These are phyloP conservation scores for Boletus mariae DNA, from an alignment of 1,284 basidiomycete species.

Conservation along the genomic window DNA sequence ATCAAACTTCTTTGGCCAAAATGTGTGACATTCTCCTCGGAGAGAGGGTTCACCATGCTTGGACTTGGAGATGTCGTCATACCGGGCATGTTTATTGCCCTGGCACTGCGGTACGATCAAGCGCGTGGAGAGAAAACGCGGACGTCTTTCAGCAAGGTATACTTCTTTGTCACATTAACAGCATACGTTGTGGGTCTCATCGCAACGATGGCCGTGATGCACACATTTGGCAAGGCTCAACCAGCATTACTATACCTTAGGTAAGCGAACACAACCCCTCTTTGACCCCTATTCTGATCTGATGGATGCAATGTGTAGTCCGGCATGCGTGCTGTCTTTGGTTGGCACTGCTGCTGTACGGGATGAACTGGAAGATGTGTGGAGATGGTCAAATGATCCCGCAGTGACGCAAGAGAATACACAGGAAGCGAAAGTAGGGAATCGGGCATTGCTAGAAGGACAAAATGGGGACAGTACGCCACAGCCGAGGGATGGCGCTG, in stretches of 20 bases:
- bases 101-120: constrained; percentile 87
- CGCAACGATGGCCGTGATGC: constrained; percentile 88
- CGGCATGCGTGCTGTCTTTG: constrained; percentile 66
- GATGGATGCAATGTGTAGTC: constrained; percentile 38
- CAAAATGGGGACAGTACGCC: constrained; percentile 19
- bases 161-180: constrained; percentile 70
- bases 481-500: constrained; percentile 14
- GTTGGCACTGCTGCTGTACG: constrained; percentile 47
- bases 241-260: constrained; percentile 92
- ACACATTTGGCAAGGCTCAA: constrained; percentile 75
- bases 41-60: constrained; percentile 82
- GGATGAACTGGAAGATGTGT: constrained; percentile 60
- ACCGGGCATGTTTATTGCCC: constrained; percentile 86
- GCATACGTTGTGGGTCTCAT: constrained; percentile 81
- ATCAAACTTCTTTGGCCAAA: constrained; percentile 91
- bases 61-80: constrained; percentile 91
- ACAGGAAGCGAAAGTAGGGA: constrained; percentile 1
- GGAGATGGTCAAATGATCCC: constrained; percentile 58
- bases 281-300: constrained; percentile 3
- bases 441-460: constrained; percentile 13
- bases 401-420: constrained; percentile 24
- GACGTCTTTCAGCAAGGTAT: constrained; percentile 64
- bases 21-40: constrained; percentile 52
- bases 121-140: constrained; percentile 39
- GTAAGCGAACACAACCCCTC: constrained; percentile 42